Evolutionary conservation across 108 stramenopile genomes (phyloP), one percentile per base, ranked within the genome.

Genomic region (Cyclotella atomus): DNA sequence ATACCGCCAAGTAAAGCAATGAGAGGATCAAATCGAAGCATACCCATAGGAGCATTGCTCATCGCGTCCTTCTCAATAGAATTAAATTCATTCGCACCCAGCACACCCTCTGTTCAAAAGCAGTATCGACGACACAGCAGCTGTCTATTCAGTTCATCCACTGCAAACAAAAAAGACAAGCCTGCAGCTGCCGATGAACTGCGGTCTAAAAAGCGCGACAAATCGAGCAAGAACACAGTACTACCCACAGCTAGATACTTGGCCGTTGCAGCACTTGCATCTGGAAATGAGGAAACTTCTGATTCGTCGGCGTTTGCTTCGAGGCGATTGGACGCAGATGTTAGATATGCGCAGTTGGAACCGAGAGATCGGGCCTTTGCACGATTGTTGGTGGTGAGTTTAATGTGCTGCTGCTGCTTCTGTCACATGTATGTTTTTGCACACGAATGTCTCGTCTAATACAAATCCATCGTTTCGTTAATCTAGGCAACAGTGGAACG

Each of bases 341-440:
- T 38, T 6, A 23, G 66, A 23, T 91, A 81, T 65, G 21, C 49
- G 47, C 27, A 29, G 19, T 62, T 92, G 62, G 87, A 89, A 17
- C 55, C 52, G 29, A 76, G 89, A 54, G 93, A 94, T 79, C 66
- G 83, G 29, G 75, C 88, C 0, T 94, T 91, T 78, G 88, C 89
- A 20, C 73, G 89, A 63, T 41, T 87, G 43, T 62, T 94, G 14
- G 70, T 90, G 29, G 56, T 57, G 2, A 52, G 52, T 19, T 17
- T 15, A 4, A 28, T 4, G 25, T 55, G 24, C 16, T 25, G 3
- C n/a, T n/a, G n/a, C n/a, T n/a, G n/a, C n/a, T n/a, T n/a, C n/a
- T n/a, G n/a, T n/a, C n/a, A n/a, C n/a, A n/a, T n/a, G n/a, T n/a
- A n/a, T n/a, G n/a, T n/a, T n/a, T n/a, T n/a, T n/a, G n/a, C n/a